A percentile compares a stretch with the other conserved stretches of the same genome.
Evolutionary conservation across 2,329 filamentous ascomycete genomes (phyloP).

Genomic region (Ophiostoma ulmi): DNA sequence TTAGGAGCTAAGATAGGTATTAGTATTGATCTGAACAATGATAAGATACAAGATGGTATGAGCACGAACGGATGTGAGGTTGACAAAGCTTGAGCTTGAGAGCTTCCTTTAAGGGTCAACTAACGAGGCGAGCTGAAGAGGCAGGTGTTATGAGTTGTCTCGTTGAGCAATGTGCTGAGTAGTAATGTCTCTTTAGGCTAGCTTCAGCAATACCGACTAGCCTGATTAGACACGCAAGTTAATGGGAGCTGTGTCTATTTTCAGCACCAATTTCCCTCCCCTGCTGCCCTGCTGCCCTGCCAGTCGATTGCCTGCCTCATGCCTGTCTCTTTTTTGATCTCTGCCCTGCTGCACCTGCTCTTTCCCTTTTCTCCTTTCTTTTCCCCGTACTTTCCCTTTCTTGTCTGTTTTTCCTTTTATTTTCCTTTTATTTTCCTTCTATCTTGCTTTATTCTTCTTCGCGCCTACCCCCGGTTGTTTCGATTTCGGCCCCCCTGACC

Average conservation of each 20-base stretch:
- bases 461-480: slow-evolving; percentile 8
- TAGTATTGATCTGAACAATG: too few species aligned
- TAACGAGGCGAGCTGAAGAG: too few species aligned
- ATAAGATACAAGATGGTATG: too few species aligned
- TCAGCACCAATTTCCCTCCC: neutral
- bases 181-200: neutral
- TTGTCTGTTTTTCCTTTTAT: neutral
- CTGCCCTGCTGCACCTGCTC: neutral
- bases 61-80: too few species aligned
- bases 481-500: neutral
- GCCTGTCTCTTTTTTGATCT: neutral
- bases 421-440: neutral
- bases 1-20: too few species aligned
- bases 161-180: too few species aligned
- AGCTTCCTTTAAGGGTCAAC: too few species aligned
- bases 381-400: neutral
- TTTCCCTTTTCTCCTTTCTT: neutral
- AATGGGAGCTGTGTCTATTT: neutral
- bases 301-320: neutral
- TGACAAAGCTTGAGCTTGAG: too few species aligned
- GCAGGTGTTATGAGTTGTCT: too few species aligned
- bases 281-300: neutral
- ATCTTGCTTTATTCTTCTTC: neutral
- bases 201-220: neutral
- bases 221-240: neutral